Percentiles rank a stretch among this genome's conserved stretches.
These are phyloP conservation scores for Russula earlei DNA, from an alignment of 768 basidiomycete genomes.

Conservation along the genomic window DNA sequence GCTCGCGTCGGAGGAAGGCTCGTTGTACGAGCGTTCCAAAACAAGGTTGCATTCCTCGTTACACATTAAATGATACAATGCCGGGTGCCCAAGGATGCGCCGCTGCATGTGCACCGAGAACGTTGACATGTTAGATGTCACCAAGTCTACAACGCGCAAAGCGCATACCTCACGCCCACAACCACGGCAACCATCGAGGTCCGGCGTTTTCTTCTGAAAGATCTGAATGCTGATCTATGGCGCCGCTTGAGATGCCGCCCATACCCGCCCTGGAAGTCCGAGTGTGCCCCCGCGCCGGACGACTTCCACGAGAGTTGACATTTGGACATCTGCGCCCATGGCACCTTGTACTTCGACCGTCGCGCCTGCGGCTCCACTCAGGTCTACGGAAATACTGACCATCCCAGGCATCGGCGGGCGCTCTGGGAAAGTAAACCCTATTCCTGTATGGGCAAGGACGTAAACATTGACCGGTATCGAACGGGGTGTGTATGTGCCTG, in stretches of 20 bases:
- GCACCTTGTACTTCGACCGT: conserved; percentile 49
- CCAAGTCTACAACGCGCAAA: background rate
- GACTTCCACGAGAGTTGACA: conserved; percentile 55
- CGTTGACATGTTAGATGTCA: background rate
- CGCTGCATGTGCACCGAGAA: background rate
- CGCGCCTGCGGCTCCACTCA: conserved; percentile 51
- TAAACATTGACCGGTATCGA: conserved; percentile 69
- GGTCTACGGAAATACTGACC: conserved; percentile 54
- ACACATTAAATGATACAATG: background rate
- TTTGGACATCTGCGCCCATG: conserved; percentile 37
- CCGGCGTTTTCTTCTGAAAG: background rate
- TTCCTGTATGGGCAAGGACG: conserved; percentile 35
- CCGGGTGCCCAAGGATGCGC: background rate
- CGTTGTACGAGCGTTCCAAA: background rate
- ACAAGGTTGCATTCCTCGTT: background rate
- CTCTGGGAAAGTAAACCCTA: conserved; percentile 61
- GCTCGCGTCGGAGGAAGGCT: conserved; percentile 2
- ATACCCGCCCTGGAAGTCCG: conserved; percentile 60
- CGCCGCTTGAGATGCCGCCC: conserved; percentile 25
- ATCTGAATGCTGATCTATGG: background rate
- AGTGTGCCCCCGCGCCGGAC: conserved; percentile 64
- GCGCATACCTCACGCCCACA: background rate
- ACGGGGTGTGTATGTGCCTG: conserved; percentile 45
- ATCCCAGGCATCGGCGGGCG: conserved; percentile 54
- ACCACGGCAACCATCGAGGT: background rate